These are phyloP conservation scores for Penicillium sp. DNA, from an alignment of 2,329 filamentous ascomycete species.

Conservation along the genomic window DNA sequence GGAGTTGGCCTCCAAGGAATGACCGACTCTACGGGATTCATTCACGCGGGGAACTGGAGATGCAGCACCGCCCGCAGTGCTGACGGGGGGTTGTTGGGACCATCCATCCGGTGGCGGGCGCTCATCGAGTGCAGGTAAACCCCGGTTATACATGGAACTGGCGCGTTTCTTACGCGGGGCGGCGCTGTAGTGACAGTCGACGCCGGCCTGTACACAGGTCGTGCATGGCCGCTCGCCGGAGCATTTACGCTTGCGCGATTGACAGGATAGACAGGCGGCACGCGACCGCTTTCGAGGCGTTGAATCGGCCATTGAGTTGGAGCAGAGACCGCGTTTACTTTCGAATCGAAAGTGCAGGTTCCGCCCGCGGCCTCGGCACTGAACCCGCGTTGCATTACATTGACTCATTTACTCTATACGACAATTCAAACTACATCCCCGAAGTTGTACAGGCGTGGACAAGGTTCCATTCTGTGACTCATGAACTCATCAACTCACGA, in stretches of 20 bases:
- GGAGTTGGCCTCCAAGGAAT: conserved; percentile 56
- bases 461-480: not conserved
- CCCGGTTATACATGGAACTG: conserved; percentile 17
- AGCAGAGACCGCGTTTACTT: not conserved
- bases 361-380: not conserved
- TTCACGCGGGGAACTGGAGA: conserved; percentile 11
- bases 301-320: conserved; percentile 26
- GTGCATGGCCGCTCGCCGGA: conserved; percentile 54
- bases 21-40: conserved; percentile 2
- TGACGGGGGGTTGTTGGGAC: not conserved
- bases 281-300: conserved; percentile 41
- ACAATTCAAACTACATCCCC: not conserved
- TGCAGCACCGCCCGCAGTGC: not conserved
- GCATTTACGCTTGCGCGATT: conserved; percentile 57
- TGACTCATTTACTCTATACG: not conserved
- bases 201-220: conserved; percentile 54
- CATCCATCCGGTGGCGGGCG: conserved; percentile 8
- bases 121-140: conserved; percentile 11
- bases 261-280: conserved; percentile 52
- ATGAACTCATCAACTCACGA: too few relatives aligned
- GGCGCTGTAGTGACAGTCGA: conserved; percentile 51
- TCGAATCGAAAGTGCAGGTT: not conserved
- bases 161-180: conserved; percentile 31
- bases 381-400: not conserved
- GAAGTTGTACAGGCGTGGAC: not conserved